Evolutionary conservation across 306 rosid genomes (phyloP), one percentile per base, ranked within the genome.

Genomic region (Quercus gilva): DNA sequence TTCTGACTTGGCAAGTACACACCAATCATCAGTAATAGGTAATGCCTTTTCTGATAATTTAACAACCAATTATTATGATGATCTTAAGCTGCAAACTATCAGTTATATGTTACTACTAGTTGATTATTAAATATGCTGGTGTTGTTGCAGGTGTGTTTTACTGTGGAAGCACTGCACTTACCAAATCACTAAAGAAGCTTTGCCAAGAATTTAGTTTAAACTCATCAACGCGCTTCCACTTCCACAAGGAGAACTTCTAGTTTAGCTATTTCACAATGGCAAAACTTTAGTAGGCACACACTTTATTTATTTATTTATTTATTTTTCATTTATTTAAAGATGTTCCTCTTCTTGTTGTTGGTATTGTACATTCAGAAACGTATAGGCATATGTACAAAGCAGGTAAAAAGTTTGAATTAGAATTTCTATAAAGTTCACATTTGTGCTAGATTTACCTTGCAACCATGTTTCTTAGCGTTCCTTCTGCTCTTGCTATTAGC

Each of bases 171-270:
- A 78, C 94, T 18, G 25, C 12, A 37, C 85, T 77, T 6, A 75
- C 77, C 37, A 82, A 84, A 78, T 18, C 75, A 60, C 59, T 88
- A 6, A 76, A 78, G 78, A 15, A 72, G 4, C 85, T 82, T 12
- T 88, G 92, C 84, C 80, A 72, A 76, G 89, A 82, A 37, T 86
- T 82, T 72, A 86, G 85, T 74, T 17, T 71, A 60, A 75, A 81
- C 74, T 69, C 85, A 19, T 71, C 86, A 64, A 86, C 92, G 23
- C 91, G 94, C 28, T 94, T 94, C 78, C 87, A 85, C 13, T 94
- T 94, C 82, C 92, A 94, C 81, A 92, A 94, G 88, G 98, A 94
- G 87, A 94, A 92, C 77, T 94, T 94, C 82, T 94, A 90, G 86
- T 78, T 55, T 64, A 56, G 78, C 43, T 55, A n/a, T 15, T 31